Base-by-base conservation (phyloP, 768 basidiomycete species). In the Russula sp. region DNA sequence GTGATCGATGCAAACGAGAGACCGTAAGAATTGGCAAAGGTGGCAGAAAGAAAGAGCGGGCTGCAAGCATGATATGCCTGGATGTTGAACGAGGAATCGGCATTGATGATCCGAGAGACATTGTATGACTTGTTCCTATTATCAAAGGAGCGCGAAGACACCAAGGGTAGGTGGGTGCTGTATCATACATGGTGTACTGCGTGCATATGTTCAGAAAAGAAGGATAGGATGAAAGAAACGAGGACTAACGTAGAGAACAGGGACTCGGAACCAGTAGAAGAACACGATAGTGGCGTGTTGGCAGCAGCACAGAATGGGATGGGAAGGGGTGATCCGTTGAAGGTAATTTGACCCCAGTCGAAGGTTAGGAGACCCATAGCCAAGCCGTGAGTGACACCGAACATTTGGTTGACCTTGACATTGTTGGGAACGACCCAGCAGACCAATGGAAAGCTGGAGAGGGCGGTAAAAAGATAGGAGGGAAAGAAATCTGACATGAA, bases 281-380 rank as follows among this genome's bases (percentile, higher is more conserved):
- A 86, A 78, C 5, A 85, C 74, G 68, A 90, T 85, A 32, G 86
- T 84, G 53, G 70, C 75, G 3, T 77, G 72, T 91, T 90, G 11
- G 85, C 88, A 70, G 86, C 83, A 3, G 87, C 88, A 88, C 88
- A 90, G 88, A 88, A 92, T 2, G 90, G 90, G 10, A 87, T 84
- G 6, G 87, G 84, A 51, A 92, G 82, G 0, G 90, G 90, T 22
- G 83, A 84, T 18, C 82, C 82, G 57, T 84, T 84, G 70, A 85
- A 88, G 8, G 85, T 81, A 63, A 87, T 83, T 71, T 89, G 86
- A 3, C 85, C 77, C 91, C 90, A 93, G 68, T 92, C 90, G 71
- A 93, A 90, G 35, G 88, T 89, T 69, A 91, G 72, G 64, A 89
- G 70, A 66, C 86, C 84, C 86, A 91, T 89, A 16, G 73, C 69